Base-by-base conservation (phyloP, 148 eudicot genomes). In the Chenopodium album region DNA sequence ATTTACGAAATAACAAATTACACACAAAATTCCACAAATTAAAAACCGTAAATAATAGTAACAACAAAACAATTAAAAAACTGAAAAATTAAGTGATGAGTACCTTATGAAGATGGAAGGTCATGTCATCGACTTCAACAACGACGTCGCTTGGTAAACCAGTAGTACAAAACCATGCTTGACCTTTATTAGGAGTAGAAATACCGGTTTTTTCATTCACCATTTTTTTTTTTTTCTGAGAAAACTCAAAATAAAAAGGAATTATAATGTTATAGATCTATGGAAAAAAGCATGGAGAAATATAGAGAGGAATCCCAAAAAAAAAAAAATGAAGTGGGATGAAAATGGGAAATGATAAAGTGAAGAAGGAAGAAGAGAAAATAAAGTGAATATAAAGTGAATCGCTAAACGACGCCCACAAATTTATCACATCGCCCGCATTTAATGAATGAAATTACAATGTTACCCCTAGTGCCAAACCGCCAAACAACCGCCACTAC, bases 41-140 rank as follows among this genome's bases (percentile, higher is more conserved):
- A 32, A 50, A 26, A 69, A 56, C 50, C 9, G 29, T 4, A n/a
- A 23, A 8, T 2, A 65, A 8, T 3, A 31, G 11, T 20, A 77
- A 34, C 2, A 48, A 3, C 6, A 4, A 37, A 50, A 14, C 6
- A 64, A 48, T 9, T 29, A 12, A 28, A 32, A 31, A 14, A 77
- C 13, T 19, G n/a, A 67, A 73, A 22, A 59, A 29, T 10, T 0
- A 60, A 7, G 22, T 2, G 28, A 47, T 26, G 14, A 34, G 9
- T 22, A 91, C 98, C 96, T 96, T 94, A 79, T 94, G 98, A 69
- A 94, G 98, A 84, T 94, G 98, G 82, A 94, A 94, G 79, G 93
- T 86, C 95, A 94, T 94, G 74, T 90, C 93, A 17, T 90, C 91
- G 47, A 93, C 97, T 82, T 93, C 95, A 37, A 95, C 84, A 20